These are phyloP conservation scores for Sphaerulina musiva DNA, from an alignment of 2,329 filamentous ascomycete species.

Conservation along the genomic window DNA sequence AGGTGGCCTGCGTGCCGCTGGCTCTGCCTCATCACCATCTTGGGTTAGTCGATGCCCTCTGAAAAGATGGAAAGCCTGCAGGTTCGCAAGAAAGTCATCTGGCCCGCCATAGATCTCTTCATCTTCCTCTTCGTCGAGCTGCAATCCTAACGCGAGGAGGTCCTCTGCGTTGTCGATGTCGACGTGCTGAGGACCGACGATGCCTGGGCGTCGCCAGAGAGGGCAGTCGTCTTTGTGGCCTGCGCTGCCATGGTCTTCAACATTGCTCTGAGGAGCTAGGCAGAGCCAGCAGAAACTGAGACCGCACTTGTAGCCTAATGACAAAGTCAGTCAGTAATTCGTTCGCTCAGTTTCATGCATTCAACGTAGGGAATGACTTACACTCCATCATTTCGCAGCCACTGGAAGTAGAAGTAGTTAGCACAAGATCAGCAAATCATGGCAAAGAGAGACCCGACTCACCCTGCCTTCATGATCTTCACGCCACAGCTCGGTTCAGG, in stretches of 20 bases:
- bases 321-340: neutral
- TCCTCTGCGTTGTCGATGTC: too few species aligned
- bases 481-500: slow-evolving; percentile 21
- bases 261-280: neutral
- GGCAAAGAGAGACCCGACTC: neutral
- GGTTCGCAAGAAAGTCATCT: too few species aligned
- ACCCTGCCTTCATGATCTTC: slow-evolving; percentile 23
- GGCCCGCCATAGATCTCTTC: too few species aligned
- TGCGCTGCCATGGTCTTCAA: neutral
- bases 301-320: neutral
- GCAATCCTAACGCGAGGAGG: too few species aligned
- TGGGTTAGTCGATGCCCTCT: too few species aligned
- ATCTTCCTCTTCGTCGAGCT: too few species aligned
- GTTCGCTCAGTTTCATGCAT: neutral
- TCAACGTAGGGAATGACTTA: neutral
- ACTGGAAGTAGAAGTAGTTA: slow-evolving; percentile 2
- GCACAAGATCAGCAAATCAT: neutral
- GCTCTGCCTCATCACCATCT: too few species aligned
- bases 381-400: slow-evolving; percentile 26
- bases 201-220: neutral
- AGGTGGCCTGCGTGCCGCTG: too few species aligned
- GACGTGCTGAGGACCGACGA: too few species aligned
- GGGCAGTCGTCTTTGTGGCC: neutral
- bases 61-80: too few species aligned
- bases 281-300: neutral